Base-by-base conservation (phyloP, 2,329 filamentous ascomycete genomes). In the Alternaria viburni region DNA sequence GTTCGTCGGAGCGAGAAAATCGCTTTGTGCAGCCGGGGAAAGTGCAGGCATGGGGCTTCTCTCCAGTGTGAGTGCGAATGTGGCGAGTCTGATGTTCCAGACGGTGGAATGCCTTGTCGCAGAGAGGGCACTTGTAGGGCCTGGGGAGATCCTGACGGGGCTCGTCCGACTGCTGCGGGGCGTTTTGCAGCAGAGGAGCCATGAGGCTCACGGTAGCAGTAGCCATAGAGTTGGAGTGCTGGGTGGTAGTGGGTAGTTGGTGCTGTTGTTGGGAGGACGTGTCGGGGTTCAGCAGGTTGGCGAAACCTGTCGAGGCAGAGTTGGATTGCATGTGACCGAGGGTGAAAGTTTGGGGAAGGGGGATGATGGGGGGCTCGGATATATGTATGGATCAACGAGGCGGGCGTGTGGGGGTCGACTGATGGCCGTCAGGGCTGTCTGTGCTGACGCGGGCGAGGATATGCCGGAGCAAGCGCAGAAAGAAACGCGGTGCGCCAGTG, bases 71-170 rank as follows among this genome's bases (percentile, higher is more conserved):
- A 7, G 96, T 98, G 75, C 95, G 90, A 78, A 98, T 98, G 82
- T 99, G 95, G 74, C 90, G 83, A 63, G 88, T 91, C 86, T 97
- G 95, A 81, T 98, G 95, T 85, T 98, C 95, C 45, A 99, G 87
- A 67, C 96, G 93, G 86, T 98, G 96, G 84, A 99, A 99, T 65
- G 96, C 95, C 87, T 97, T 97, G 76, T 97, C 95, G 85, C 96
- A 99, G 67, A 99, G 88, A 65, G 95, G 94, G 82, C 95, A 99
- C 86, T 98, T 98, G 89, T 99, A 99, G 1, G 95, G 95, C 60
- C 96, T 90, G 63, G 96, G 96, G 57, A 98, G 88, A 81, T 98
- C 95, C 85, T 86, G 93, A 81, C 81, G 88, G 76, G 92, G 88
- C 62, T 89, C 86, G 69, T 81, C 78, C 50, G 59, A 59, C 64